Base-by-base conservation (phyloP, 495 filamentous ascomycete species). In the Staphylotrichum longicolle region DNA sequence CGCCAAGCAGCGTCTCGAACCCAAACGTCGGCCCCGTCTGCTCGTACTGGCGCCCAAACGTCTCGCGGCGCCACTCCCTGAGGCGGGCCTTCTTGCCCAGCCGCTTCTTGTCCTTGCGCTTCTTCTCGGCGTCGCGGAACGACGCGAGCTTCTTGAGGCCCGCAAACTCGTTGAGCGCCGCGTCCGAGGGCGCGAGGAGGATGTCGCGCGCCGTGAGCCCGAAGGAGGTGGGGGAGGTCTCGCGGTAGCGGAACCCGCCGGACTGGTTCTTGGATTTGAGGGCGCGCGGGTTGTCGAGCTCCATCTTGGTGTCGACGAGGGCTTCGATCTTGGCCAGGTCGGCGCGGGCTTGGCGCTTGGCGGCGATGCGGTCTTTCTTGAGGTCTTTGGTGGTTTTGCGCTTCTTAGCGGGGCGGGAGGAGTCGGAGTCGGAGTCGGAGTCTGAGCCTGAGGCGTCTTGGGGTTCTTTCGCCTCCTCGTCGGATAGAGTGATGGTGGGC, bases 71-170 rank as follows among this genome's bases (percentile, higher is more conserved):
- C 94, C 94, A 98, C 75, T 97, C 82, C 69, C 90, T 79, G 54
- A 98, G 75, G 35, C 91, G 82, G 33, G 89, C 90, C 75, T 97
- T 97, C 84, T 97, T 98, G 61, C 90, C 88, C 39, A 96, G 80
- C 65, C 82, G 82, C 77, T 93, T 96, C 77, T 86, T 86, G 69
- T 98, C 94, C 66, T 86, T 87, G 60, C 77, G 78, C 79, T 98
- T 97, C 82, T 93, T 93, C 67, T 91, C 90, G 2, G 77, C 74
- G 69, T 96, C 92, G 55, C 94, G 82, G 78, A 94, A 98, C 30
- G 89, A 76, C 10, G 93, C 93, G 61, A 96, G 82, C 75, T 96
- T 96, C 83, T 98, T 98, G 66, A 98, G 78, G 9, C 94, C 94
- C 12, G 88, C 93, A 65, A 88, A 97, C 65, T 90, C 79, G 75